Base-by-base conservation (phyloP, 2,329 filamentous ascomycete species). In the Bipolaris oryzae region DNA sequence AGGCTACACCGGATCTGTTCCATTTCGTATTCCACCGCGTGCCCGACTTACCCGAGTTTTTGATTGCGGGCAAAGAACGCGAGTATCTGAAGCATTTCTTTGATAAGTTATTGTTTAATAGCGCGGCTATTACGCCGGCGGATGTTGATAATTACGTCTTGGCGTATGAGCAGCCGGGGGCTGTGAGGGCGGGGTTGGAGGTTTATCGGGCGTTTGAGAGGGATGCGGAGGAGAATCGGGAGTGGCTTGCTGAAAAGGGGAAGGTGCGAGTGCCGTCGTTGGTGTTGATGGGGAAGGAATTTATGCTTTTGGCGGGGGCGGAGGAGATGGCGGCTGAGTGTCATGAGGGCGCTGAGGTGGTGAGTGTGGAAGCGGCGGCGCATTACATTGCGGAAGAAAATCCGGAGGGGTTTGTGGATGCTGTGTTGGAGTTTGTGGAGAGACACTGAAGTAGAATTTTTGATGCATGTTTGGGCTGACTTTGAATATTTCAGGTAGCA, bases 41-140 rank as follows among this genome's bases (percentile, higher is more conserved):
- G 1, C 64, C 62, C 23, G 59, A 64, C 34, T 25, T 64, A 6
- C 56, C 64, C 3, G 55, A 61, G 51, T 57, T 58, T 1, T 10
- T 57, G 15, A 57, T 59, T 35, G 42, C 50, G 5, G 55, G 58
- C 16, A 60, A 62, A 33, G 55, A 57, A 43, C 43, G 50, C 33
- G 50, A 47, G n/a, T 56, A 61, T 5, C 34, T 53, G 18, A 60
- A 60, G 18, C 55, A 60, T 5, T 60, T 58, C 51, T 58, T 60
- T 20, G 55, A 58, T 3, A 58, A 60, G 35, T 35, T 54, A 1
- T 18, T 33, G 5, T 52, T 47, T 9, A 60, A 60, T 9, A 60
- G 50, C 33, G 47, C 37, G 3, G 53, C 56, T 2, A 59, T 61
- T 11, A 49, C 52, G 2, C 44, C 51, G 0, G 11, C 49, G 0